Base-by-base conservation (phyloP, 495 filamentous ascomycete species). In the Xylaria scruposa region DNA sequence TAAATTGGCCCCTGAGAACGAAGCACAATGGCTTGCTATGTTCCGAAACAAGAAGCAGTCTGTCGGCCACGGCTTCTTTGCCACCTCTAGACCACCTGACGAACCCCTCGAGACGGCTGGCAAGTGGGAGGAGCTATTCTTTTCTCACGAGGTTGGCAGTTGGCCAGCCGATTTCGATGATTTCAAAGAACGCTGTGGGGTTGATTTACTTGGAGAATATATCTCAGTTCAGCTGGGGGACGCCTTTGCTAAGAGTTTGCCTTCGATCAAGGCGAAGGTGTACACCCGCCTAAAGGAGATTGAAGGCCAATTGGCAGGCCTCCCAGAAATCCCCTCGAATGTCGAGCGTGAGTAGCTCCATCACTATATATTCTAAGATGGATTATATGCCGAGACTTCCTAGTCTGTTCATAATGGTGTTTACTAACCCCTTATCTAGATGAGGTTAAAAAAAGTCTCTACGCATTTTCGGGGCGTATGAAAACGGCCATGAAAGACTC, bases 1-100 rank as follows among this genome's bases (percentile, higher is more conserved):
- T 74, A 84, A 90, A 0, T 73, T 93, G 0, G 75, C 77, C 2
- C 85, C 88, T 1, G 62, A 72, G 40, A 83, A 86, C n/a, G 78
- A 89, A 36, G 66, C 75, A 0, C 87, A 88, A 26, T 92, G 91
- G 88, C 68, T 86, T 0, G 78, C 84, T 0, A 90, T 93, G 58
- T 79, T 96, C 15, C 78, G 81, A 0, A 90, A 89, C 6, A 58
- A 82, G 29, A 78, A 79, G 19, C 90, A 91, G 68, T 47, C 69
- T 0, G 85, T 92, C 0, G 91, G 91, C 0, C 84, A 91, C 47
- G 89, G 89, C 0, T 93, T 91, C 68, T 91, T 88, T 67, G 88
- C 92, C 24, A 90, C 88, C 64, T 90, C 79, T 72, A 85, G 51
- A 8, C 79, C 56, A 53, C 89, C 68, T 69, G 75, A 73, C 13